A percentile compares a stretch with the other conserved stretches of the same genome.
phyloP scores from a whole-genome alignment of 2,329 filamentous ascomycete species.

The Paraphaeosphaeria sporulosa region DNA sequence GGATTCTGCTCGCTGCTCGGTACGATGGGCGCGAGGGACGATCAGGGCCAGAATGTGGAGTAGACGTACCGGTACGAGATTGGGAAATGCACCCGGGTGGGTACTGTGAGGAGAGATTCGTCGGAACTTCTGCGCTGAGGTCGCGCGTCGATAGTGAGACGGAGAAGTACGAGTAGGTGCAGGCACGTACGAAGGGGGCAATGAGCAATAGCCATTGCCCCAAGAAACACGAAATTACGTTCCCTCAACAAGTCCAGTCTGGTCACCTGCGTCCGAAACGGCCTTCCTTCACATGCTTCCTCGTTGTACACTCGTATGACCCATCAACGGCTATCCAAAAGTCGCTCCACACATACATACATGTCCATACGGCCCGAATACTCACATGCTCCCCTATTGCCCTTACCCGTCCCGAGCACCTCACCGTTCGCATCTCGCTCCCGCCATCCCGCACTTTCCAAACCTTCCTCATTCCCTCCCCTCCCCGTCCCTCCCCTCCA shows the following conservation, averaged over 20 bases:
- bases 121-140: not conserved
- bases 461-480: not conserved
- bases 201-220: too few species aligned
- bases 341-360: not conserved
- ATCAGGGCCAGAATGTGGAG: not conserved
- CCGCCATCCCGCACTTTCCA: constrained; percentile 8
- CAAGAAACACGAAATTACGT: too few species aligned
- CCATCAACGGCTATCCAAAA: not conserved
- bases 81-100: not conserved
- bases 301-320: not conserved
- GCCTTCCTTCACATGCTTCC: not conserved
- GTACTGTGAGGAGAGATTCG: not conserved
- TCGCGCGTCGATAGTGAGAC: too few species aligned
- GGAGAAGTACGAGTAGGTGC: too few species aligned
- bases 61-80: not conserved
- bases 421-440: not conserved
- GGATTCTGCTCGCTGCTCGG: not conserved
- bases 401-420: not conserved
- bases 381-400: not conserved
- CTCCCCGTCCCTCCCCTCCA: not conserved
- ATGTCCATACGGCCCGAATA: not conserved
- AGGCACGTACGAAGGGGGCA: too few species aligned
- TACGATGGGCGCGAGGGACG: not conserved
- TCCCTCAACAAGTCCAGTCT: too few species aligned
- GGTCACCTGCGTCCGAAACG: too few species aligned